phyloP scores from a whole-genome alignment of 1,139 yeast genomes.

The Geotrichum aggregatum region DNA sequence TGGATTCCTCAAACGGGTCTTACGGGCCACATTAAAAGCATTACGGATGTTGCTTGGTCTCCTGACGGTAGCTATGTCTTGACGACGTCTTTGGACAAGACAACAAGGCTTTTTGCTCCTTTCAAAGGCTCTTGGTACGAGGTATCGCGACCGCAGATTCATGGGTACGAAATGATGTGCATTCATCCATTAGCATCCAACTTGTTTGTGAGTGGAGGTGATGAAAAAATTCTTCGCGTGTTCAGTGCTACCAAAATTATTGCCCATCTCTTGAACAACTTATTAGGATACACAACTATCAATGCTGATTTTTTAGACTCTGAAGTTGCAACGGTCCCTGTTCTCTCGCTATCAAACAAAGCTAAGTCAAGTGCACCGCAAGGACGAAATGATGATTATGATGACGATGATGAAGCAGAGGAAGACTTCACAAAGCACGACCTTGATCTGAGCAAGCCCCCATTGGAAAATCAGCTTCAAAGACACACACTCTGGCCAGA shows the following conservation, averaged over 20 bases:
- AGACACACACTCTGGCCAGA: conserved; percentile 94
- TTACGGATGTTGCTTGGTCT: conserved; percentile 82
- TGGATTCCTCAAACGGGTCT: conserved; percentile 62
- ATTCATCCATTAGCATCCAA: conserved; percentile 58
- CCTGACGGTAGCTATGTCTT: conserved; percentile 61
- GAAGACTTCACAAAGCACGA: conserved; percentile 46
- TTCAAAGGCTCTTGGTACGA: conserved; percentile 67
- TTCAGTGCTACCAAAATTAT: conserved; percentile 87
- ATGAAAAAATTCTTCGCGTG: conserved; percentile 85
- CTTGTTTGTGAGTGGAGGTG: conserved; percentile 88
- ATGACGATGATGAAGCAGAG: conserved; percentile 38
- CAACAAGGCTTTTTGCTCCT: conserved; percentile 76
- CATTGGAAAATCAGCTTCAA: conserved; percentile 84
- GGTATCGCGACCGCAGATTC: conserved; percentile 94
- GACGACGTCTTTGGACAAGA: conserved; percentile 85
- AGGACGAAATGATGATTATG: conserved; percentile 21
- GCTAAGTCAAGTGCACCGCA: conserved; percentile 26
- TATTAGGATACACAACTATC: conserved; percentile 45
- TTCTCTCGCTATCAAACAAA: conserved; percentile 88
- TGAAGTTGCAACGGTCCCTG: conserved; percentile 87
- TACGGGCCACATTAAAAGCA: conserved; percentile 71
- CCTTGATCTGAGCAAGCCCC: conserved; percentile 53
- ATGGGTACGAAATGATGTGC: conserved; percentile 94
- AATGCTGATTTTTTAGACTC: conserved; percentile 43
- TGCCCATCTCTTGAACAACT: conserved; percentile 53